phyloP scores from a whole-genome alignment of 2,329 filamentous ascomycete species.

The Meredithiella fracta region DNA sequence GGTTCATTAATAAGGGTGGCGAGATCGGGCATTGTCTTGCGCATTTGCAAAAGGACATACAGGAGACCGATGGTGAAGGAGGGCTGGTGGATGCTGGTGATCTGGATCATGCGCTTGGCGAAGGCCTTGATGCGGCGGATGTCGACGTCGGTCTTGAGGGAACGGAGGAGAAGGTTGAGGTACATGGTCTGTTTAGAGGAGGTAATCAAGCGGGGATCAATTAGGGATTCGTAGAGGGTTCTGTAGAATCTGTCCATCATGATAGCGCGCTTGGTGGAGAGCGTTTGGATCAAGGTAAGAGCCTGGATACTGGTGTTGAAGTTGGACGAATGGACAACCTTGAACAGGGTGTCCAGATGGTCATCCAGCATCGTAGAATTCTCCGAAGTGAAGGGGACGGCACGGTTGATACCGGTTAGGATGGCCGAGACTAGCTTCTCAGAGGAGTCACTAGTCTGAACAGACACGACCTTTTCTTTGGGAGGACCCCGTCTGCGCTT shows the following conservation, averaged over 20 bases:
- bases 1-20: slow-evolving; percentile 63
- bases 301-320: slow-evolving; percentile 98
- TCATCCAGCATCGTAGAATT: slow-evolving; percentile 55
- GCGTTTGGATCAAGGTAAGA: slow-evolving; percentile 83
- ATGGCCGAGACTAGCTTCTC: slow-evolving; percentile 90
- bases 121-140: slow-evolving; percentile 89
- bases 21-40: slow-evolving; percentile 63
- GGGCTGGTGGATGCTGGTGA: slow-evolving; percentile 75
- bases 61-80: slow-evolving; percentile 87
- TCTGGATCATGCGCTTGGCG: slow-evolving; percentile 78
- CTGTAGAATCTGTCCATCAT: slow-evolving; percentile 85
- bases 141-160: slow-evolving; percentile 80
- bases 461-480: not conserved
- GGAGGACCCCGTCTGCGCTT: slow-evolving; percentile 18
- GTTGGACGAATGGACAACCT: slow-evolving; percentile 91
- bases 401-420: slow-evolving; percentile 85
- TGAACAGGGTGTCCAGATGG: slow-evolving; percentile 87
- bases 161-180: slow-evolving; percentile 75
- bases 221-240: slow-evolving; percentile 82
- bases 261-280: slow-evolving; percentile 64
- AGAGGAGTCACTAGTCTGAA: slow-evolving; percentile 11
- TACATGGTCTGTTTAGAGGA: slow-evolving; percentile 95
- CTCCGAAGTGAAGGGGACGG: slow-evolving; percentile 77
- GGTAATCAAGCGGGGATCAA: slow-evolving; percentile 72
- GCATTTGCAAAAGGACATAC: slow-evolving; percentile 71